Conservation (phyloP, 2,329 filamentous ascomycete genomes). For the Coccinonectria pachysandricola region DNA sequence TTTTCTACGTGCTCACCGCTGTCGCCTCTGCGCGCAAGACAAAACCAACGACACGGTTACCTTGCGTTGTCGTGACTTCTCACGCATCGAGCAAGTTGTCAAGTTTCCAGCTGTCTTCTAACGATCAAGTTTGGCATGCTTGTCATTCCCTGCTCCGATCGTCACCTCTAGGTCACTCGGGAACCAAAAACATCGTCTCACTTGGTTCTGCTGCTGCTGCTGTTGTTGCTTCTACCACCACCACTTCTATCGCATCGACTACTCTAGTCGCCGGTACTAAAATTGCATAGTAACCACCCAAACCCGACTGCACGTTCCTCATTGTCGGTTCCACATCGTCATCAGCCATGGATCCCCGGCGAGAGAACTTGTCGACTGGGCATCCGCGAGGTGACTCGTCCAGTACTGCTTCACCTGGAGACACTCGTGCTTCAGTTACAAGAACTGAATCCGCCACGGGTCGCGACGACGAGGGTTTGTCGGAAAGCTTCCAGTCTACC, state of each 20-base stretch:
- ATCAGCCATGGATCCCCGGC: conserved; percentile 36
- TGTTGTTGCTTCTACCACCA: too few relatives aligned
- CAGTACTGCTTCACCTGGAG: conserved; percentile 36
- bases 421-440: conserved; percentile 33
- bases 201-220: conserved; percentile 4
- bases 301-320: too few relatives aligned
- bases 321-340: conserved; percentile 2
- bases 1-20: too few relatives aligned
- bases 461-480: conserved; percentile 33
- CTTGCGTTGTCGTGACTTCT: too few relatives aligned
- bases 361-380: conserved; percentile 24
- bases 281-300: too few relatives aligned
- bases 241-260: too few relatives aligned
- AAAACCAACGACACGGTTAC: too few relatives aligned
- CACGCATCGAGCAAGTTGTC: too few relatives aligned
- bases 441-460: conserved; percentile 25
- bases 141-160: conserved; percentile 15
- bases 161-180: conserved; percentile 5
- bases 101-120: too few relatives aligned
- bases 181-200: conserved; percentile 7
- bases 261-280: too few relatives aligned
- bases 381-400: conserved; percentile 29
- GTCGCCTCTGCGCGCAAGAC: too few relatives aligned
- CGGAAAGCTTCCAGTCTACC: conserved; percentile 47
- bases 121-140: conserved; percentile 21